A percentile compares a stretch with the other conserved stretches of the same genome.
Evolutionary conservation across 345 rosid species (phyloP).

Genomic region (Nephelium lappaceum): DNA sequence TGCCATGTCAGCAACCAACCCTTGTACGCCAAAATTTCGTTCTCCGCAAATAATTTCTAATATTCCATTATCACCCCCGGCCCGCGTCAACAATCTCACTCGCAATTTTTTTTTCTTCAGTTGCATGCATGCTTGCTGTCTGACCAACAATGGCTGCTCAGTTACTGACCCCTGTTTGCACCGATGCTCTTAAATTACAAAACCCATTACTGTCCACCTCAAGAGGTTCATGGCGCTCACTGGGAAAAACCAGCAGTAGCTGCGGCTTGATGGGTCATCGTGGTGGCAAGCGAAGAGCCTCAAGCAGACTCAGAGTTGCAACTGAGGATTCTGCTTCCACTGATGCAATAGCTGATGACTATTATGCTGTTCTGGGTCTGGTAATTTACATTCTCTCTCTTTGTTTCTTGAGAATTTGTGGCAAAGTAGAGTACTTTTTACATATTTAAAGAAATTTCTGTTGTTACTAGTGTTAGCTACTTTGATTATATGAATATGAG

Average conservation of each 20-base stretch:
- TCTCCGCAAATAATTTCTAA: conserved; percentile 36
- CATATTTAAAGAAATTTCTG: not conserved
- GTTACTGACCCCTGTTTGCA: conserved; percentile 70
- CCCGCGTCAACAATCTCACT: conserved; percentile 5
- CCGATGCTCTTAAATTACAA: conserved; percentile 62
- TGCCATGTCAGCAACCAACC: conserved; percentile 62
- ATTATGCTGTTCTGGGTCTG: conserved; percentile 84
- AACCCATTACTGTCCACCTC: conserved; percentile 37
- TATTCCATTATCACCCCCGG: conserved; percentile 10
- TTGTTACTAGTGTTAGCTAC: not conserved
- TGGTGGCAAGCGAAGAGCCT: conserved; percentile 34
- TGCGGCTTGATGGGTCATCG: conserved; percentile 34
- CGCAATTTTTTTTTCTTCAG: no score
- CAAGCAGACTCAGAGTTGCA: conserved; percentile 55
- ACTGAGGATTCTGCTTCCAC: conserved; percentile 47
- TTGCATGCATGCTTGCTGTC: conserved; percentile 10
- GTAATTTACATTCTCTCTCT: conserved; percentile 39
- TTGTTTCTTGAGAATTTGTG: conserved; percentile 3
- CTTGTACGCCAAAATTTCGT: conserved; percentile 49
- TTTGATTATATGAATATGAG: not conserved
- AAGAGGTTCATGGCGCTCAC: conserved; percentile 42
- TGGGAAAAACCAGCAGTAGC: conserved; percentile 30
- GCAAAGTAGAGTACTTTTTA: not conserved
- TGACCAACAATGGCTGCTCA: conserved; percentile 75
- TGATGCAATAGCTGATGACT: conserved; percentile 70